Base-by-base conservation (phyloP, 169 alveolate species). In the Pseudocohnilembus persalinus region DNA sequence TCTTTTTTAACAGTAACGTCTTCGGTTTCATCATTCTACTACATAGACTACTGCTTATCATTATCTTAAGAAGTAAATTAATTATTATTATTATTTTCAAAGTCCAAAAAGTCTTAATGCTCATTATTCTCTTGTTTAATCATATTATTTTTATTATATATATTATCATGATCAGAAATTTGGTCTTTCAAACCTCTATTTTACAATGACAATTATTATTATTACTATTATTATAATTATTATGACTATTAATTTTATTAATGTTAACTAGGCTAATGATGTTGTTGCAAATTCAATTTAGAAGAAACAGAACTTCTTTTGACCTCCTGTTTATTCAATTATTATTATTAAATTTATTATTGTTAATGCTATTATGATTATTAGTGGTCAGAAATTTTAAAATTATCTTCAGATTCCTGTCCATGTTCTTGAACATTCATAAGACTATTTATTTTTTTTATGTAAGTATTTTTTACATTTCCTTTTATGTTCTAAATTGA, bases 381-480 rank as follows among this genome's bases (percentile, higher is more conserved):
- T 25, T 33, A 32, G 24, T 29, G 20, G 0, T 77, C 27, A 20
- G 1, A 32, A 25, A 0, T 77, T 32, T 16, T 77, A 32, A 1
- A 4, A 33, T 32, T 0, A 0, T 24, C 49, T n/a, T 6, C 1
- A 15, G 29, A n/a, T 73, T 27, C 31, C 16, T 73, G 6, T 6
- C 77, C 73, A 32, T 35, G 31, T 29, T 79, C 27, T 28, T 35
- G 1, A 29, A 79, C 76, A n/a, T 81, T 86, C 77, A 86, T 80
- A 16, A 86, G 74, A 30, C 87, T 79, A 4, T 85, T 79, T 25
- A 86, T 86, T 75, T 86, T 86, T 30, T 86, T 86, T 29, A 86
- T 86, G 72, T 86, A 86, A 49, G 90, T 86, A 81, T 86, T 86
- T 72, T 86, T 86, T 28, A 83, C 83, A 33, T 86, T 86, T 30